These are phyloP conservation scores for Syncephalis plumigaleata DNA, from an alignment of 371 early-diverging fungal genomes.

Conservation along the genomic window DNA sequence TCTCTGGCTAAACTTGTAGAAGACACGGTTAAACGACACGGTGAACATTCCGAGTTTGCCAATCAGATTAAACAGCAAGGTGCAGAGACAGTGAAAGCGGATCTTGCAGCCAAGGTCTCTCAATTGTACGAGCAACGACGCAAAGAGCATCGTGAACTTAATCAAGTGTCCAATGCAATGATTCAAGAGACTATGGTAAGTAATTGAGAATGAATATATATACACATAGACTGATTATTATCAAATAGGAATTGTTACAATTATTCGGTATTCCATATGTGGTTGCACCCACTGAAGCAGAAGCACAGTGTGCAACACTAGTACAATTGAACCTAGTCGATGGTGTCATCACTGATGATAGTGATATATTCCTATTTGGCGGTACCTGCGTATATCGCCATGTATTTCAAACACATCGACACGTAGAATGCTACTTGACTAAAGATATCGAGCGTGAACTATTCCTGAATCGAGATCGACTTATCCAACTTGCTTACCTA, in stretches of 20 bases:
- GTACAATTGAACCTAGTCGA: slow-evolving; percentile 56
- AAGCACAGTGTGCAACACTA: slow-evolving; percentile 91
- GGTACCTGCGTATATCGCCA: slow-evolving; percentile 81
- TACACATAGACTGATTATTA: not conserved
- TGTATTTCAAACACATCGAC: slow-evolving; percentile 82
- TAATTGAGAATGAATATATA: too few species aligned
- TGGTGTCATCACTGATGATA: slow-evolving; percentile 97
- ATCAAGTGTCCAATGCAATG: not conserved
- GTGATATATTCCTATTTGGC: slow-evolving; percentile 96
- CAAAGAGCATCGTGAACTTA: not conserved
- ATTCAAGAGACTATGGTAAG: not conserved
- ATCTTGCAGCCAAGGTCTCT: not conserved
- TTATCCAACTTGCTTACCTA: slow-evolving; percentile 79
- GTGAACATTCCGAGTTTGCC: too few species aligned
- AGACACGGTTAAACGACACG: too few species aligned
- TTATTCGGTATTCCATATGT: slow-evolving; percentile 95
- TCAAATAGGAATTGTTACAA: slow-evolving; percentile 36
- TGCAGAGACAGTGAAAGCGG: not conserved
- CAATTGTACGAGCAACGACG: slow-evolving; percentile 9
- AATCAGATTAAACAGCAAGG: too few species aligned
- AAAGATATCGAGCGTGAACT: slow-evolving; percentile 48
- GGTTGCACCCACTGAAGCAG: slow-evolving; percentile 94
- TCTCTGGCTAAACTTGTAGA: too few species aligned
- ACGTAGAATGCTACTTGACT: slow-evolving; percentile 62
- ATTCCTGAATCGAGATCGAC: slow-evolving; percentile 40